Percentiles rank a stretch among this genome's conserved stretches.
These are phyloP conservation scores for Wickerhamiella lipophila DNA, from an alignment of 805 yeast species.

Conservation along the genomic window DNA sequence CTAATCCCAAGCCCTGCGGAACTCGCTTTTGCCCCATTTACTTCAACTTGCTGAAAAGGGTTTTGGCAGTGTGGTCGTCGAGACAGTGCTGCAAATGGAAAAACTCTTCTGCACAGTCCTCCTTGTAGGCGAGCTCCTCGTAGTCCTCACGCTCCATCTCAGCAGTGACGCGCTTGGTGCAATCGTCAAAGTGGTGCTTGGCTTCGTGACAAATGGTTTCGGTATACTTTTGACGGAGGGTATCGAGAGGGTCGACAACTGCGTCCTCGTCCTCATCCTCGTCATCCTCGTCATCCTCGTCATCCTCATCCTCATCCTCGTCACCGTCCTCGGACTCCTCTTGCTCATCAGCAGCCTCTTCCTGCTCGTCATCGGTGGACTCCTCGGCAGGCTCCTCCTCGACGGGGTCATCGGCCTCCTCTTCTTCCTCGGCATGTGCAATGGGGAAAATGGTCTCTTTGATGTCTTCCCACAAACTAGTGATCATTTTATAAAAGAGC, in stretches of 20 bases:
- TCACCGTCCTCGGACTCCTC: slow-evolving; percentile 30
- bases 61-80: slow-evolving; percentile 85
- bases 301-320: slow-evolving; percentile 34
- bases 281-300: slow-evolving; percentile 44
- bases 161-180: slow-evolving; percentile 87
- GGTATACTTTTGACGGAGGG: slow-evolving; percentile 36
- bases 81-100: slow-evolving; percentile 93
- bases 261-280: slow-evolving; percentile 62
- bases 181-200: slow-evolving; percentile 84
- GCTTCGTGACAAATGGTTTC: slow-evolving; percentile 56
- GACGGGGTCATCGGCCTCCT: slow-evolving; percentile 13
- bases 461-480: slow-evolving; percentile 48
- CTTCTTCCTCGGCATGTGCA: slow-evolving; percentile 51
- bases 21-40: too few species aligned
- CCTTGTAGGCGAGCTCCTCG: slow-evolving; percentile 69
- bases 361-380: slow-evolving; percentile 29
- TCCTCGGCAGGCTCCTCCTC: slow-evolving; percentile 24
- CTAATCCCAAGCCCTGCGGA: too few species aligned
- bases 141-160: slow-evolving; percentile 73
- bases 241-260: slow-evolving; percentile 52
- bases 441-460: slow-evolving; percentile 71
- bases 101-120: slow-evolving; percentile 96
- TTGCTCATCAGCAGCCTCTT: slow-evolving; percentile 29
- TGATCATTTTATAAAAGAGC: slow-evolving; percentile 16
- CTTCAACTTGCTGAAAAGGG: slow-evolving; percentile 73